Evolutionary conservation across 83 land plant species (phyloP), one percentile per base, ranked within the genome.

Genomic region (Picea abies): DNA sequence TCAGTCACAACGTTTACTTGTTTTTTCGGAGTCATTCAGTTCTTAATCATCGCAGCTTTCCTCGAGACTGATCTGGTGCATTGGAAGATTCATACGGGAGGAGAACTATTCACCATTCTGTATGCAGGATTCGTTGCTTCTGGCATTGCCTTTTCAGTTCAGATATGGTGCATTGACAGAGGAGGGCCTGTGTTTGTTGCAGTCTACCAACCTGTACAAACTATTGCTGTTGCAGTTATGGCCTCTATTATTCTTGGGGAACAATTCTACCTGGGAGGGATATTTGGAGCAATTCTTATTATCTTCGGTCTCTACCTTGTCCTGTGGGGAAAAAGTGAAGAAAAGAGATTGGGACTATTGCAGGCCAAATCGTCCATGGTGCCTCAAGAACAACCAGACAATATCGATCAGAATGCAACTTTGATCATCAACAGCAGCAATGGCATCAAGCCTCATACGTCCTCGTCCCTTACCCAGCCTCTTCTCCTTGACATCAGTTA

Each of bases 251-350:
- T 90, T n/a, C 92, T 92, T 71, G 90, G 91, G 14, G 94, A 92
- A 60, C 84, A 90, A 19, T 70, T 92, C 37, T 92, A 83, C 86
- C 56, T 84, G 22, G 94, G 94, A 85, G 90, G 92, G 83, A 88
- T 95, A 72, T 76, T 93, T 37, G 97, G 97, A 12, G 97, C 96
- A 35, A 83, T 91, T 63, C 68, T 95, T 80, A 93, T 95, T 84
- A 82, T 95, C 62, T 7, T 79, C 25, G 97, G 97, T 56, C 82
- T 95, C 20, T 95, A 95, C 85, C 70, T 95, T 11, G 96, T 95
- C 25, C 84, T 93, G 23, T 95, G 94, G 94, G 97, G 97, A 0
- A 93, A 95, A 73, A 88, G 83, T 49, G 86, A 92, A 76, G 95
- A 95, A 80, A 83, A 71, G 76, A 88, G 87, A 67, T 80, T 82